These are phyloP conservation scores for Afroboletus lepidellus DNA, from an alignment of 1,284 basidiomycete species.

Conservation along the genomic window DNA sequence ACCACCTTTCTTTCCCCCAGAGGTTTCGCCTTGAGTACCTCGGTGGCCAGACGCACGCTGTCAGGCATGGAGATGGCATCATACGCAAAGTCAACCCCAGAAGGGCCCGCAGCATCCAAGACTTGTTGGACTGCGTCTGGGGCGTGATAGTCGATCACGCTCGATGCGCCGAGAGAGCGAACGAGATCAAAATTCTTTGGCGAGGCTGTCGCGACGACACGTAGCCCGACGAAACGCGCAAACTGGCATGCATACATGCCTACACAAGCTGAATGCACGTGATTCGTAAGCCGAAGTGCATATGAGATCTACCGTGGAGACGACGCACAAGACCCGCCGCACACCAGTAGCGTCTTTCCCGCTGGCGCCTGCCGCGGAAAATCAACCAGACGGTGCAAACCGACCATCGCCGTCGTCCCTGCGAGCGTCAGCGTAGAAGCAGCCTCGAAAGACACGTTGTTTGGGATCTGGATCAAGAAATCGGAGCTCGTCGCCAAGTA, in stretches of 20 bases:
- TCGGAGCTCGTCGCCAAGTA: not conserved
- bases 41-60: not conserved
- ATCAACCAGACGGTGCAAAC: not conserved
- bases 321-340: not conserved
- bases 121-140: not conserved
- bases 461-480: not conserved
- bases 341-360: not conserved
- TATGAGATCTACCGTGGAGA: not conserved
- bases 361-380: not conserved
- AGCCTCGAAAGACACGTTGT: not conserved
- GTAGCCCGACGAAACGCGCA: not conserved
- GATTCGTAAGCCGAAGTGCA: not conserved
- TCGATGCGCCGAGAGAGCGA: not conserved
- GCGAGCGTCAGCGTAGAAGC: not conserved
- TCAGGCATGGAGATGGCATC: not conserved
- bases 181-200: not conserved
- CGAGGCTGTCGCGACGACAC: not conserved
- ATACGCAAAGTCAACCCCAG: not conserved
- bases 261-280: not conserved
- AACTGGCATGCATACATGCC: not conserved
- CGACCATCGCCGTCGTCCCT: not conserved
- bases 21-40: not conserved
- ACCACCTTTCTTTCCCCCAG: not conserved
- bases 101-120: not conserved
- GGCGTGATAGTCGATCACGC: not conserved